Base-by-base conservation (phyloP, 148 eudicot genomes). In the Gaultheria prostrata region DNA sequence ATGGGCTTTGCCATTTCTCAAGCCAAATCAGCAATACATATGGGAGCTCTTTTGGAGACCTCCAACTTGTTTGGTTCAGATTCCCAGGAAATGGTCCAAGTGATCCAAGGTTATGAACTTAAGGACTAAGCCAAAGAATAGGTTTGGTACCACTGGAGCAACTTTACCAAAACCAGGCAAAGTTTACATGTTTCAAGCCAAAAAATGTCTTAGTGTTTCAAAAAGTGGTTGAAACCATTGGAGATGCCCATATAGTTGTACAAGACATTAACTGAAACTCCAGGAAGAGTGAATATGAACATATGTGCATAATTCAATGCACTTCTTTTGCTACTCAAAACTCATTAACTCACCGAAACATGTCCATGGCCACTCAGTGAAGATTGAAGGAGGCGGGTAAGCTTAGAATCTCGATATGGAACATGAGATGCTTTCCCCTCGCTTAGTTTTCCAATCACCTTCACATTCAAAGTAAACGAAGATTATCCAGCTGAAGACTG, bases 381-480 rank as follows among this genome's bases (percentile, higher is more conserved):
- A 77, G 99, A 95, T 82, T 97, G 99, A 15, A 95, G 89, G 76
- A 97, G 93, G 63, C 98, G 97, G 69, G 98, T 97, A 79, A 97
- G 99, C 89, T 97, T 97, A 73, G 99, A 97, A 89, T 97, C 99
- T 85, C 99, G 89, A 87, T 89, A 97, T 70, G 99, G 99, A 84
- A 97, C 88, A 84, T 97, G 99, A 59, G 96, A 92, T 84, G 99
- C 95, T 90, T 93, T 97, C 80, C 99, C 99, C 78, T 97, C 99
- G 86, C 99, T 97, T 72, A 97, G 93, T 90, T 97, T 97, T 71
- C 99, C 99, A 86, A 97, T 97, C 48, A 97, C 99, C 99, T 97
- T 71, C 82, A 88, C 71, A 83, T 79, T 69, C 76, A 76, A 85
- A 70, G 43, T 32, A 77, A 30, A 69, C 28, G 20, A 80, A 78